Evolutionary conservation across 345 rosid genomes (phyloP).

Genomic region (Hibiscus mutabilis): DNA sequence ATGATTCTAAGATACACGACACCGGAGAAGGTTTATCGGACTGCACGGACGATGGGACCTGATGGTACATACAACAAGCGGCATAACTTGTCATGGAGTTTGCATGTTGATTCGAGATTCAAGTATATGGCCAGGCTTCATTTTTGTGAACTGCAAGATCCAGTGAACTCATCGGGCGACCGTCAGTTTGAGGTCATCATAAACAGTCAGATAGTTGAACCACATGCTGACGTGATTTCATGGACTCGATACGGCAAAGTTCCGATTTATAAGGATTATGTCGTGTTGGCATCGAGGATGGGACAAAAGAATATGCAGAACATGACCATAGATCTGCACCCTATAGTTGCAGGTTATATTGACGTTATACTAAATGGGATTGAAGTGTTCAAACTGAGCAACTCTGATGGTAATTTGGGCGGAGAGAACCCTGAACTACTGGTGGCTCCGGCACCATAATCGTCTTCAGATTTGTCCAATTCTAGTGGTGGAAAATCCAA

Average conservation of each 20-base stretch:
- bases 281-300: slow-evolving; percentile 17
- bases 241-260: background rate
- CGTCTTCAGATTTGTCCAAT: background rate
- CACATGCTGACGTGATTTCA: slow-evolving; percentile 25
- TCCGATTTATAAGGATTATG: slow-evolving; percentile 39
- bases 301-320: background rate
- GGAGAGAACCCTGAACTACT: slow-evolving; percentile 29
- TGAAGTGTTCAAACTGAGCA: slow-evolving; percentile 49
- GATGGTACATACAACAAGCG: slow-evolving; percentile 16
- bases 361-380: slow-evolving; percentile 45
- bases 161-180: slow-evolving; percentile 16
- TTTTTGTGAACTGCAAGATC: slow-evolving; percentile 35
- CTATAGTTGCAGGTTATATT: slow-evolving; percentile 20
- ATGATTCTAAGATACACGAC: slow-evolving; percentile 23
- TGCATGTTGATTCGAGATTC: slow-evolving; percentile 42
- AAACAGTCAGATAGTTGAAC: slow-evolving; percentile 37
- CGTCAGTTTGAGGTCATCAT: slow-evolving; percentile 32
- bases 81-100: slow-evolving; percentile 46
- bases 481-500: background rate
- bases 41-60: slow-evolving; percentile 44
- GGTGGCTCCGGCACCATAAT: background rate
- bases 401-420: slow-evolving; percentile 28
- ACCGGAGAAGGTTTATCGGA: slow-evolving; percentile 32
- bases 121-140: slow-evolving; percentile 44
- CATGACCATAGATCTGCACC: background rate